Base-by-base conservation (phyloP, 495 filamentous ascomycete species). In the Neurospora sp. region DNA sequence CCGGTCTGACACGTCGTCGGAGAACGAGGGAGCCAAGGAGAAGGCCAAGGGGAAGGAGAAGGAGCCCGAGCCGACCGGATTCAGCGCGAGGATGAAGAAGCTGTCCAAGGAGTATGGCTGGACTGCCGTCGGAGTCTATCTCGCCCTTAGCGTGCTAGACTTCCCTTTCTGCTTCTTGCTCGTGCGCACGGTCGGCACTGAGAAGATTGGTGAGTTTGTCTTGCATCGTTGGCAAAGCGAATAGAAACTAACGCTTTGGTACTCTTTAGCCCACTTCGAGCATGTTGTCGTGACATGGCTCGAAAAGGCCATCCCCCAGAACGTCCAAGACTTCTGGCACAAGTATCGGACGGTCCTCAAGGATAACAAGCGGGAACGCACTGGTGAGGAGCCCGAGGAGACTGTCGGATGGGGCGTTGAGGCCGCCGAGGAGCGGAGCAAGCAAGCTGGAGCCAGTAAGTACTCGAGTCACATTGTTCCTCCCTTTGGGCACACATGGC, bases 21-120 rank as follows among this genome's bases (percentile, higher is more conserved):
- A 72, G 18, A 22, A 18, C 3, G 73, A 68, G 14, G 53, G 53
- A 65, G 53, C 53, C 53, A 61, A 72, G 35, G 37, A 68, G 20
- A 73, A 74, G 10, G 38, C 65, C 3, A 53, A 65, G 59, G 70
- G 14, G 9, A 35, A 37, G 14, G 42, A 38, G 22, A 39, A 45
- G 68, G 74, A 75, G 20, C n/a, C 75, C 71, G 83, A 87, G 74
- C 78, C 86, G 31, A 82, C 81, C 16, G 88, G 90, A 2, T 78
- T 97, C 7, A 89, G 92, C 0, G 87, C 86, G 71, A 87, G 92
- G 10, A 80, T 98, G 73, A 91, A 88, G 78, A 92, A 92, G 76
- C 86, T 98, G n/a, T 93, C 92, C 1, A 87, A 91, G 53, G 96
- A 98, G 82, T 99, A 99, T 80, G 96, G 96, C 45, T 98, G 94